Percentiles rank a stretch among this genome's conserved stretches.
Evolutionary conservation across 805 yeast genomes (phyloP).

Genomic region (Peterozyma toletana): DNA sequence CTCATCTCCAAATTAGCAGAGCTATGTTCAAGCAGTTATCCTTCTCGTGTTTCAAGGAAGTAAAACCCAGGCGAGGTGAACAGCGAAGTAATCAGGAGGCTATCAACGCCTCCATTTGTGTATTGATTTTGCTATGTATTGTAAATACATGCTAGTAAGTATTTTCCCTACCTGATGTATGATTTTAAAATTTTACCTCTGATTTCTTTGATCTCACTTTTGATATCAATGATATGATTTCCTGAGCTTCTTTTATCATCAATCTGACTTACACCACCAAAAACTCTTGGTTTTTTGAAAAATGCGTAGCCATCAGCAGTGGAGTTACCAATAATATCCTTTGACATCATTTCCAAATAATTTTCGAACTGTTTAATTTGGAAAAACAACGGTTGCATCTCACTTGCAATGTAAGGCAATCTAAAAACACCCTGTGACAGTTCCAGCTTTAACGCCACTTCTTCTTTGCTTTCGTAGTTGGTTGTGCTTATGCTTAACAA

Average conservation of each 20-base stretch:
- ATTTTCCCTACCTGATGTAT: neutral
- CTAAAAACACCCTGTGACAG: too few species aligned
- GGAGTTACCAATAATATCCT: neutral
- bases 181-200: constrained; percentile 7
- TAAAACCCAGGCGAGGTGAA: too few species aligned
- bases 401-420: constrained; percentile 13
- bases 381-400: constrained; percentile 28
- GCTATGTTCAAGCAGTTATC: too few species aligned
- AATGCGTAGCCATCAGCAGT: constrained; percentile 2
- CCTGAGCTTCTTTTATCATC: neutral
- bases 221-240: constrained; percentile 20
- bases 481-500: constrained; percentile 1
- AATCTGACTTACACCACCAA: neutral
- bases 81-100: too few species aligned
- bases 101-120: too few species aligned
- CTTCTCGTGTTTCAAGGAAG: too few species aligned
- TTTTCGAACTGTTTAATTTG: constrained; percentile 23
- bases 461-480: neutral
- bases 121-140: too few species aligned
- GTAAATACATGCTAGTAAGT: neutral
- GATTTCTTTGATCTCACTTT: constrained; percentile 16
- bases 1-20: too few species aligned
- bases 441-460: too few species aligned
- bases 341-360: constrained; percentile 19
- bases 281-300: neutral